Evolutionary conservation across 345 rosid genomes (phyloP).

Genomic region (Moricandia arvensis): DNA sequence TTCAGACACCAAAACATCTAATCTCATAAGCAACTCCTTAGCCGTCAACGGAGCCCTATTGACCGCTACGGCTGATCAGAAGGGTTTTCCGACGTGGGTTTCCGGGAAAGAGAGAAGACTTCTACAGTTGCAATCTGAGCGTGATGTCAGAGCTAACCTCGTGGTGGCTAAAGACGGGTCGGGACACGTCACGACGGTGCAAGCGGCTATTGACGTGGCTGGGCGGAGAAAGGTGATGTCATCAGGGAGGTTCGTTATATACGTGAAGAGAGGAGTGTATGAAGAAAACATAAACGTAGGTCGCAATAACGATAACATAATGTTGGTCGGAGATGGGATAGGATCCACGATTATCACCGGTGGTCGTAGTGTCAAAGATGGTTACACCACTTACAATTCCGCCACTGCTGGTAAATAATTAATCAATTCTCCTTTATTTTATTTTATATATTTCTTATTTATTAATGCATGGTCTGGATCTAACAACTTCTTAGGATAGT

Average conservation of each 20-base stretch:
- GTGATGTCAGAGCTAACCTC: constrained; percentile 36
- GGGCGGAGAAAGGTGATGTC: constrained; percentile 46
- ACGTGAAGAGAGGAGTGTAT: constrained; percentile 76
- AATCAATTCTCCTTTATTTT: not conserved
- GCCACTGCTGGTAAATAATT: constrained; percentile 74
- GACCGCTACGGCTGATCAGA: not conserved
- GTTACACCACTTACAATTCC: constrained; percentile 84
- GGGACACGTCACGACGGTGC: constrained; percentile 51
- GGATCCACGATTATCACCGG: constrained; percentile 61
- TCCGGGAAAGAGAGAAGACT: constrained; percentile 39
- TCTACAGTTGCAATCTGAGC: constrained; percentile 36
- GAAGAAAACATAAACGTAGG: constrained; percentile 65
- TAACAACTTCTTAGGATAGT: constrained; percentile 3
- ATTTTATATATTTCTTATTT: not conserved
- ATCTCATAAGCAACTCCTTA: constrained; percentile 55
- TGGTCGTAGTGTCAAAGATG: constrained; percentile 59
- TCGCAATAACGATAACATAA: constrained; percentile 50
- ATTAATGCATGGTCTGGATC: constrained; percentile 25
- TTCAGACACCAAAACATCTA: constrained; percentile 45
- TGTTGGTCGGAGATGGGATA: constrained; percentile 78
- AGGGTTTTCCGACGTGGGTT: constrained; percentile 51
- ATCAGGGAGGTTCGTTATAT: constrained; percentile 53
- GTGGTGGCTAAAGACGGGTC: constrained; percentile 71
- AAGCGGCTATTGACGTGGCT: constrained; percentile 63
- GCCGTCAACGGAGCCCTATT: constrained; percentile 54